These are phyloP conservation scores for Colletotrichum sansevieriae DNA, from an alignment of 2,329 filamentous ascomycete genomes.

Conservation along the genomic window DNA sequence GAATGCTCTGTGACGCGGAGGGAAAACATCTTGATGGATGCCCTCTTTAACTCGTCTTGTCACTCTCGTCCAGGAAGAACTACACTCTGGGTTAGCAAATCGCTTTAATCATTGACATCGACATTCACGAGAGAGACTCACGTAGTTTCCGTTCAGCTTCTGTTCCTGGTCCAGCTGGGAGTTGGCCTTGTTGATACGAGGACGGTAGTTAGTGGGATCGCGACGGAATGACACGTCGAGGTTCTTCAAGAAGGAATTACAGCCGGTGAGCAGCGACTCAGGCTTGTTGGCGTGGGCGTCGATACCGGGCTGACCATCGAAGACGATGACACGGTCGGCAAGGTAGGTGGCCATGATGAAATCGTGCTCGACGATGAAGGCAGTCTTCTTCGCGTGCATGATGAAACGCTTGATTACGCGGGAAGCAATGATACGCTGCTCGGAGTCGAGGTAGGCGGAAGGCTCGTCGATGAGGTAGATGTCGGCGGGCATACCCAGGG, in stretches of 20 bases:
- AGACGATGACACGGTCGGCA: conserved; percentile 97
- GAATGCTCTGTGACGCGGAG: conserved; percentile 54
- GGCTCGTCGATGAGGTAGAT: conserved; percentile 99
- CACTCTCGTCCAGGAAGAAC: conserved; percentile 93
- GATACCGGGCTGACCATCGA: conserved; percentile 92
- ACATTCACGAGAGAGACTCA: conserved; percentile 59
- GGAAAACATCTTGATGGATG: conserved; percentile 51
- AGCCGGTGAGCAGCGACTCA: conserved; percentile 92
- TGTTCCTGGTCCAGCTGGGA: conserved; percentile 98
- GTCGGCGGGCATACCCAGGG: conserved; percentile 95
- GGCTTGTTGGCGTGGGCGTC: conserved; percentile 89
- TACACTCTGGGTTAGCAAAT: conserved; percentile 51
- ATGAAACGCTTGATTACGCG: conserved; percentile 99
- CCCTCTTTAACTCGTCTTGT: conserved; percentile 72
- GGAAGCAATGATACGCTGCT: conserved; percentile 97
- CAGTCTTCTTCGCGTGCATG: conserved; percentile 99
- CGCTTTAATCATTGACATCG: background rate
- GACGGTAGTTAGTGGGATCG: conserved; percentile 94
- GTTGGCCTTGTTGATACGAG: conserved; percentile 97
- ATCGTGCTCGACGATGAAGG: conserved; percentile 99
- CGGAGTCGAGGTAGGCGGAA: conserved; percentile 96
- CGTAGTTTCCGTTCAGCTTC: conserved; percentile 92
- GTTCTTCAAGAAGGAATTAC: conserved; percentile 97
- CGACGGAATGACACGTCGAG: conserved; percentile 98
- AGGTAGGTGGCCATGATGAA: conserved; percentile 91